Conservation (phyloP, 2,329 filamentous ascomycete species). For the Cytospora schulzeri region DNA sequence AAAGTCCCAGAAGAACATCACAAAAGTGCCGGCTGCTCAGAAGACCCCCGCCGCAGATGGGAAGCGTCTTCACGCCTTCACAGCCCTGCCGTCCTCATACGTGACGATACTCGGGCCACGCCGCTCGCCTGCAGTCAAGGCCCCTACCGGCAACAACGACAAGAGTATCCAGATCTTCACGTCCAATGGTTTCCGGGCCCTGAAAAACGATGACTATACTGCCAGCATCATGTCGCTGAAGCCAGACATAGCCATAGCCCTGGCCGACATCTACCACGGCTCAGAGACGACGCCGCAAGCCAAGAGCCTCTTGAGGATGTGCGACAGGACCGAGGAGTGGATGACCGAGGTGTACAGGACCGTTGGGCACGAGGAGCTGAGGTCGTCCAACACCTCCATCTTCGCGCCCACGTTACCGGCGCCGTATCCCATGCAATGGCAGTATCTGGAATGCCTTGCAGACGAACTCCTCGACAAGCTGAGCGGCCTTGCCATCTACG, state of each 20-base stretch:
- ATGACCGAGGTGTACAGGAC: slow-evolving; percentile 65
- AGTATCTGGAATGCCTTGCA: slow-evolving; percentile 74
- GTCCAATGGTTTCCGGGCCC: slow-evolving; percentile 77
- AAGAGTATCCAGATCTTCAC: slow-evolving; percentile 77
- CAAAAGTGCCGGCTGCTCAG: slow-evolving; percentile 49
- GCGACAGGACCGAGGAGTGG: slow-evolving; percentile 83
- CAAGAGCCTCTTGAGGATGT: slow-evolving; percentile 82
- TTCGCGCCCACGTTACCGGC: slow-evolving; percentile 75
- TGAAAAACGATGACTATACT: slow-evolving; percentile 71
- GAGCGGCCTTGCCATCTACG: slow-evolving; percentile 77
- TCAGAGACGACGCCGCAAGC: slow-evolving; percentile 54
- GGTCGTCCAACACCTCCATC: slow-evolving; percentile 40
- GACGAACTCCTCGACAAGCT: slow-evolving; percentile 62
- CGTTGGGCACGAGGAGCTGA: slow-evolving; percentile 37
- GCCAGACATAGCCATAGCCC: slow-evolving; percentile 78
- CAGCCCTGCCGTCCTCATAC: slow-evolving; percentile 66
- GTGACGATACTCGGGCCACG: slow-evolving; percentile 76
- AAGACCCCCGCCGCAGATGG: slow-evolving; percentile 41
- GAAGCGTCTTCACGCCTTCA: slow-evolving; percentile 74
- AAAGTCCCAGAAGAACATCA: slow-evolving; percentile 41
- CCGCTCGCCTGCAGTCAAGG: slow-evolving; percentile 72
- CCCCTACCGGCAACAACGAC: slow-evolving; percentile 71
- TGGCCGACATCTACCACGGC: slow-evolving; percentile 67
- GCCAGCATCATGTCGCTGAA: slow-evolving; percentile 64
- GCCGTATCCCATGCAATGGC: slow-evolving; percentile 71